Evolutionary conservation across 306 rosid genomes (phyloP), one percentile per base, ranked within the genome.

Genomic region (Lathyrus oleraceus): DNA sequence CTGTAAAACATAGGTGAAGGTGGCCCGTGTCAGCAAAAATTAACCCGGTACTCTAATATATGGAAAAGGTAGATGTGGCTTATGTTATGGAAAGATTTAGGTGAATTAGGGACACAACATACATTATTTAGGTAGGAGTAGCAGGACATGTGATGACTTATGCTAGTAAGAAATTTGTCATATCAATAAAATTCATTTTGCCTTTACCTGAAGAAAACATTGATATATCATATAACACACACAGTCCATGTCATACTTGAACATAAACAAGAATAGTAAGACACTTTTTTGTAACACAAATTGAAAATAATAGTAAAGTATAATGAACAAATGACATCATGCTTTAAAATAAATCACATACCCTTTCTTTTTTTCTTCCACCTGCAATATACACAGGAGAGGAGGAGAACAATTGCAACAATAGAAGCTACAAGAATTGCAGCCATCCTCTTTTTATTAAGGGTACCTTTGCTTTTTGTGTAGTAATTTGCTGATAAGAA

Each of bases 401-500:
- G 4, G 14, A 78, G 70, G 63, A 78, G 27, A 11, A 44, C 38
- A 60, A 45, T 13, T 10, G 69, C 35, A 30, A 65, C 15, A 10
- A 65, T 17, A 48, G 57, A 47, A 47, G 62, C 40, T 16, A 38
- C 35, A 4, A 57, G 20, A 47, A 58, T 56, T 60, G 58, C 65
- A 17, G 15, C 19, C 40, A 66, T 6, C 36, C 47, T 20, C 30
- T 51, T 48, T 52, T 51, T 78, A 10, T 42, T 61, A 23, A 21
- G 36, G 15, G 14, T 5, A 32, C 21, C 35, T 27, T 42, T 67
- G 58, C 36, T 14, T 23, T 67, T 67, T 13, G 15, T 67, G 38
- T 36, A 8, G 40, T 76, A 81, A 11, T 28, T 54, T 23, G 65
- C 85, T 81, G 78, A 61, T 13, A 59, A 15, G n/a, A 48, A 53